These are phyloP conservation scores for Termitomyces bulborhizus DNA, from an alignment of 768 basidiomycete genomes.

Conservation along the genomic window DNA sequence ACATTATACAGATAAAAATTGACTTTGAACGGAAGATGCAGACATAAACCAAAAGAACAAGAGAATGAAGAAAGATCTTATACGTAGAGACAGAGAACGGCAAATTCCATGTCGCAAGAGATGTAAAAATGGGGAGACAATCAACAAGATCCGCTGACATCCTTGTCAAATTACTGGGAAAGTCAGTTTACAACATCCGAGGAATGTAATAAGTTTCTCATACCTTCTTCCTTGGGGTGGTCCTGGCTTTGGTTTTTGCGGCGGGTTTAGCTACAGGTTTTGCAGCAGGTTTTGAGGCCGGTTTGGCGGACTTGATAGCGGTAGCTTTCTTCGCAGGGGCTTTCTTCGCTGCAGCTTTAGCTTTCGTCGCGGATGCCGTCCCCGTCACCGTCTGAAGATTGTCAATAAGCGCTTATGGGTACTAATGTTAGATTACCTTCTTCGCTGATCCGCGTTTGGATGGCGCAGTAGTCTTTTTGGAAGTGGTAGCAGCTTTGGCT, in stretches of 20 bases:
- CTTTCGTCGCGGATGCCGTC: conserved; percentile 33
- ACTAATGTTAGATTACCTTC: conserved; percentile 23
- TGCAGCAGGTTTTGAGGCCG: conserved; percentile 28
- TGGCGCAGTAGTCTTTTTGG: conserved; percentile 31
- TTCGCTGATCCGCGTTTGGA: conserved; percentile 33
- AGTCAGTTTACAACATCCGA: background rate
- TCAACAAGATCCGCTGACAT: background rate
- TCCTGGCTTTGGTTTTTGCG: conserved; percentile 22
- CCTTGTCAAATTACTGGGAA: background rate
- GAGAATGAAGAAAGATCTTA: background rate
- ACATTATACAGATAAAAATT: conserved; percentile 26
- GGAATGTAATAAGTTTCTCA: background rate
- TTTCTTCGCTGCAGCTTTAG: conserved; percentile 29
- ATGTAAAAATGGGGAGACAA: conserved; percentile 1
- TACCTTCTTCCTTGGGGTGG: conserved; percentile 30
- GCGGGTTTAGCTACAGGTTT: conserved; percentile 18
- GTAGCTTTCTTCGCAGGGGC: conserved; percentile 14
- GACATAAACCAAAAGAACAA: background rate
- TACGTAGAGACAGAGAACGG: conserved; percentile 5
- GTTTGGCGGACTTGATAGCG: conserved; percentile 30
- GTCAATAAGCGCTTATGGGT: background rate
- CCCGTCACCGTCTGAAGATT: conserved; percentile 32
- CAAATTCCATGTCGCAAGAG: conserved; percentile 1
- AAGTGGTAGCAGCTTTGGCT: conserved; percentile 24
- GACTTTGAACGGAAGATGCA: conserved; percentile 7